Evolutionary conservation across 2,329 filamentous ascomycete species (phyloP).

Genomic region (Ophiostoma ips): DNA sequence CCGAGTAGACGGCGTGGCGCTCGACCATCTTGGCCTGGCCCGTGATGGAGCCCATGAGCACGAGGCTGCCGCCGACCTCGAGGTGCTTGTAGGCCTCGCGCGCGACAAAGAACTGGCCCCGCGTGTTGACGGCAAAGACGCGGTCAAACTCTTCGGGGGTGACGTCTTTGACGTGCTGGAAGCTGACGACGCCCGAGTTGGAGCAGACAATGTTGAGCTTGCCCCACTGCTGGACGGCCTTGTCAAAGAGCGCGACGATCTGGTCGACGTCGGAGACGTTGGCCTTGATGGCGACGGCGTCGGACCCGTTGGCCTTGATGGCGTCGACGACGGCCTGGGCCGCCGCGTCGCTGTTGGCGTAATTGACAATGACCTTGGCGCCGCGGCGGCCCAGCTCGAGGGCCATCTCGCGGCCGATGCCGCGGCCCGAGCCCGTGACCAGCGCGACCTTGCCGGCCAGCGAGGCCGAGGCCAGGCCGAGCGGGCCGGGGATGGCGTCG

Average conservation of each 20-base stretch:
- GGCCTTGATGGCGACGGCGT: constrained; percentile 20
- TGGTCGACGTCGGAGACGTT: constrained; percentile 21
- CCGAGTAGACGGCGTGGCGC: constrained; percentile 23
- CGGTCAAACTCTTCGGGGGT: constrained; percentile 45
- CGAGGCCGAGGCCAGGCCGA: constrained; percentile 19
- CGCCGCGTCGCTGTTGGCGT: constrained; percentile 16
- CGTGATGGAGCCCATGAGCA: constrained; percentile 50
- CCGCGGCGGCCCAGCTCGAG: constrained; percentile 25
- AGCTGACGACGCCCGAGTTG: constrained; percentile 46
- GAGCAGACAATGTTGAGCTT: constrained; percentile 48
- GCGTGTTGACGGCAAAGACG: constrained; percentile 45
- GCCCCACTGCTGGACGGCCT: constrained; percentile 43
- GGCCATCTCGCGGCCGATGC: constrained; percentile 48
- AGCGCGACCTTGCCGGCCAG: constrained; percentile 18
- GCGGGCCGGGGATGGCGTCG: constrained; percentile 20
- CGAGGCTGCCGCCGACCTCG: constrained; percentile 45
- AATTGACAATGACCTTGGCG: constrained; percentile 23
- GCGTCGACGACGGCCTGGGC: constrained; percentile 13
- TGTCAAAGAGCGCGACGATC: constrained; percentile 24
- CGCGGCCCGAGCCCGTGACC: constrained; percentile 29
- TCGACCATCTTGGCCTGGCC: constrained; percentile 22
- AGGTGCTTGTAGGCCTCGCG: constrained; percentile 49
- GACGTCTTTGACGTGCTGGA: constrained; percentile 45
- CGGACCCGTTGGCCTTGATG: constrained; percentile 14
- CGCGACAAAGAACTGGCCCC: constrained; percentile 49